These are phyloP conservation scores for Colletotrichum sp. DNA, from an alignment of 2,329 filamentous ascomycete species.

Conservation along the genomic window DNA sequence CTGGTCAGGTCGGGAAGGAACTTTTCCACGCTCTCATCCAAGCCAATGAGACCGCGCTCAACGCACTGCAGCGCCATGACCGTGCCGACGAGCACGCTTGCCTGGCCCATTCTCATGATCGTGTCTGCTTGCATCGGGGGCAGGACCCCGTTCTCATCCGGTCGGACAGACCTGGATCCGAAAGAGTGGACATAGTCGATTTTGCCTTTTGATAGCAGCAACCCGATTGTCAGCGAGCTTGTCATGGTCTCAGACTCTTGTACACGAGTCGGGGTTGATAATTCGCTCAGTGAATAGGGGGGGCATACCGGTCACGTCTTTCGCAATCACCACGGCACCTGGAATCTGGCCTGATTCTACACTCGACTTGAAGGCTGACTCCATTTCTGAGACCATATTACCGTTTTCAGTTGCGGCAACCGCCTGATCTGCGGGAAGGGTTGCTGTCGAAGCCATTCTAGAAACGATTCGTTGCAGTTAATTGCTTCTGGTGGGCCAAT, in stretches of 20 bases:
- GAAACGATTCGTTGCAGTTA: neutral
- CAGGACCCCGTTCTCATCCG: conserved; percentile 29
- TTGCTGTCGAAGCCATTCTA: neutral
- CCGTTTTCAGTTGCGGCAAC: neutral
- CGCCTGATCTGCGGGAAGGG: neutral
- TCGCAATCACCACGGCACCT: neutral
- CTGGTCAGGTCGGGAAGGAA: conserved; percentile 52
- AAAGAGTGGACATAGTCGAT: conserved; percentile 3
- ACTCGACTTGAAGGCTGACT: neutral
- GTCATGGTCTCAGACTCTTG: neutral
- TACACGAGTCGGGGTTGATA: neutral
- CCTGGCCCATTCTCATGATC: conserved; percentile 37
- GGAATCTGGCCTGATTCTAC: neutral
- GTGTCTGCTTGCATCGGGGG: conserved; percentile 32
- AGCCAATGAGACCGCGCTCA: conserved; percentile 50
- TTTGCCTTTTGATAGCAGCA: neutral
- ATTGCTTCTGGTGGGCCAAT: neutral
- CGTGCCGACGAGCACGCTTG: conserved; percentile 49
- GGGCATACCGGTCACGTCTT: neutral
- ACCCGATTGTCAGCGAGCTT: neutral
- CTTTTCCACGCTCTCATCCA: conserved; percentile 48
- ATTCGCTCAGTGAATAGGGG: neutral
- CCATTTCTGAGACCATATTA: neutral
- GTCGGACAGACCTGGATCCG: neutral
- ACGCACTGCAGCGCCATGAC: conserved; percentile 58